A percentile compares a stretch with the other conserved stretches of the same genome.
These are phyloP conservation scores for Pleurotus sapidus DNA, from an alignment of 768 basidiomycete genomes.

Conservation along the genomic window DNA sequence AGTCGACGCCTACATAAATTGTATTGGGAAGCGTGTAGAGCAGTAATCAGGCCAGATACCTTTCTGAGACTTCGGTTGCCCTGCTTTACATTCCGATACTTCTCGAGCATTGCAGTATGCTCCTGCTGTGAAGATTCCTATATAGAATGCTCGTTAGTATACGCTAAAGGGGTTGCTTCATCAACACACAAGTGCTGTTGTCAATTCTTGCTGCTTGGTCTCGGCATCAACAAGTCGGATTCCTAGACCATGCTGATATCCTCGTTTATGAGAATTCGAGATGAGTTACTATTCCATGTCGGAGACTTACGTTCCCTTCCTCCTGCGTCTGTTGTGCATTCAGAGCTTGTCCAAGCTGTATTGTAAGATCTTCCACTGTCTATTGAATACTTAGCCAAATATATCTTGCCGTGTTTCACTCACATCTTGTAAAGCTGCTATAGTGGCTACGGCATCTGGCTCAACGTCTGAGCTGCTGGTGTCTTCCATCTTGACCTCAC, in stretches of 20 bases:
- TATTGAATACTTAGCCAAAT: too few relatives aligned
- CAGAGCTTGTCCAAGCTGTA: too few relatives aligned
- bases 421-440: too few relatives aligned
- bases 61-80: not conserved
- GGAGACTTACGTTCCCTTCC: too few relatives aligned
- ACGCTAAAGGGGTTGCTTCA: not conserved
- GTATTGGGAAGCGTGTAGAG: not conserved
- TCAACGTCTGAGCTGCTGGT: too few relatives aligned
- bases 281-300: not conserved
- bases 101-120: not conserved
- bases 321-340: too few relatives aligned
- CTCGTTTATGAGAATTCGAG: not conserved
- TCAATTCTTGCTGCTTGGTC: not conserved
- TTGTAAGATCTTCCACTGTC: too few relatives aligned
- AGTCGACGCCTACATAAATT: not conserved
- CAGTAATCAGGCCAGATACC: not conserved
- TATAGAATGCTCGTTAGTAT: not conserved
- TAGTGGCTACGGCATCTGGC: too few relatives aligned
- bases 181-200: not conserved
- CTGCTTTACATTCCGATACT: not conserved
- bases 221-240: not conserved
- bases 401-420: too few relatives aligned
- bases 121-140: not conserved
- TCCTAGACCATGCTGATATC: not conserved
- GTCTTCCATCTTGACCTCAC: too few relatives aligned